Percentiles rank a stretch among this genome's conserved stretches.
phyloP scores from a whole-genome alignment of 192 early-diverging fungal species.

The Funneliformis geosporum region DNA sequence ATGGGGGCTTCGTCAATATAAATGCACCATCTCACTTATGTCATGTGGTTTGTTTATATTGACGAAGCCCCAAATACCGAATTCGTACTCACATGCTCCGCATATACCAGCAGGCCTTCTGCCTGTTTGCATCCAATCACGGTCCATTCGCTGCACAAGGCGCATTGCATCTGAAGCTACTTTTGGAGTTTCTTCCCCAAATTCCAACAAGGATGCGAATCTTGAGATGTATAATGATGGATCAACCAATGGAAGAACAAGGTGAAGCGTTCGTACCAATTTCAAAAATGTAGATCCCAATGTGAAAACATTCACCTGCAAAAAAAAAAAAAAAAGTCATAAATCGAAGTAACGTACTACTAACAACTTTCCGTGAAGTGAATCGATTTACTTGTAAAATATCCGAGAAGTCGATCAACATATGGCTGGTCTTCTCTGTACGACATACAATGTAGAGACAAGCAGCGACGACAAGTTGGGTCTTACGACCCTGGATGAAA shows the following conservation, averaged over 20 bases:
- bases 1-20: no score
- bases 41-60: no score
- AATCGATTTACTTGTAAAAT: conserved; percentile 63
- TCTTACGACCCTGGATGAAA: conserved; percentile 83
- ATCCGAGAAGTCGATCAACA: conserved; percentile 97
- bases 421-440: conserved; percentile 78
- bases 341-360: neutral
- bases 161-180: conserved; percentile 81
- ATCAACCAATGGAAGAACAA: conserved; percentile 78
- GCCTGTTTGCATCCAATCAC: conserved; percentile 92
- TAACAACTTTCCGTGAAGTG: neutral
- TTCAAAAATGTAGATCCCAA: conserved; percentile 84
- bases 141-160: conserved; percentile 85
- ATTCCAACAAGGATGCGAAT: conserved; percentile 86
- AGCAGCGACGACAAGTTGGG: conserved; percentile 75
- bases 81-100: conserved; percentile 64
- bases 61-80: neutral
- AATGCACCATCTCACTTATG: no score
- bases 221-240: conserved; percentile 91
- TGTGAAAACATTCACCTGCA: conserved; percentile 79
- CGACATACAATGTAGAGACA: conserved; percentile 93
- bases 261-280: conserved; percentile 65
- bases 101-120: conserved; percentile 93
- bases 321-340: conserved; percentile 3
- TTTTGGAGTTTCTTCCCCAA: conserved; percentile 81